phyloP scores from a whole-genome alignment of 2,329 filamentous ascomycete genomes.

The Fusarium neocosmosporiellum region DNA sequence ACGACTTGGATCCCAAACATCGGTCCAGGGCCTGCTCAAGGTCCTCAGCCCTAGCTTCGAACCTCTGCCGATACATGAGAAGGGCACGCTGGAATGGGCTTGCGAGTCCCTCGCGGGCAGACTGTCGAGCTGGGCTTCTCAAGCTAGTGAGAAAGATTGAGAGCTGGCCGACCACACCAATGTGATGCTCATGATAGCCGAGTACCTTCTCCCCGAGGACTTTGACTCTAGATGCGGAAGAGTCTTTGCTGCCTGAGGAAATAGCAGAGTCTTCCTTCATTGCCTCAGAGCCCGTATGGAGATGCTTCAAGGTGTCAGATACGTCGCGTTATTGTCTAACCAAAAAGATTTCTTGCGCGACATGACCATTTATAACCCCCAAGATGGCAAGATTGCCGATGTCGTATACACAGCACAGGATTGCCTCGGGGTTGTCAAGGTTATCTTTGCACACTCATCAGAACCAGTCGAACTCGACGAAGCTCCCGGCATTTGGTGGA shows the following conservation, averaged over 20 bases:
- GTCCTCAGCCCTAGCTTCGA: background rate
- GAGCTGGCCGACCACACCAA: background rate
- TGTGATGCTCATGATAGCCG: background rate
- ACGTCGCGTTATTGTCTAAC: background rate
- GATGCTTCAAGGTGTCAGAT: background rate
- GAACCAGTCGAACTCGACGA: background rate
- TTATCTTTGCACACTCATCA: background rate
- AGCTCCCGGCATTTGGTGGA: background rate
- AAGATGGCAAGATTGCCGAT: background rate
- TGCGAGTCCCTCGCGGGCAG: background rate
- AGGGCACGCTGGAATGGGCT: background rate
- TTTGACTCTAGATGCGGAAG: background rate
- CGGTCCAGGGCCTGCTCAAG: background rate
- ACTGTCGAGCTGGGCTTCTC: background rate
- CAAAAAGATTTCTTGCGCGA: background rate
- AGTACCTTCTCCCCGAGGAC: background rate
- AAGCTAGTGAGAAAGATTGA: background rate
- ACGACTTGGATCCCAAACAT: background rate
- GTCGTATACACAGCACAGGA: background rate
- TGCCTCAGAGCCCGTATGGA: background rate
- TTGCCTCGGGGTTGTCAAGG: background rate
- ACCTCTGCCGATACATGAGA: background rate
- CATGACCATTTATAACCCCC: background rate
- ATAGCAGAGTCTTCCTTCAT: background rate
- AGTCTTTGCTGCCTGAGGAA: background rate